These are phyloP conservation scores for Colletotrichum tamarilloi DNA, from an alignment of 2,329 filamentous ascomycete species.

Conservation along the genomic window DNA sequence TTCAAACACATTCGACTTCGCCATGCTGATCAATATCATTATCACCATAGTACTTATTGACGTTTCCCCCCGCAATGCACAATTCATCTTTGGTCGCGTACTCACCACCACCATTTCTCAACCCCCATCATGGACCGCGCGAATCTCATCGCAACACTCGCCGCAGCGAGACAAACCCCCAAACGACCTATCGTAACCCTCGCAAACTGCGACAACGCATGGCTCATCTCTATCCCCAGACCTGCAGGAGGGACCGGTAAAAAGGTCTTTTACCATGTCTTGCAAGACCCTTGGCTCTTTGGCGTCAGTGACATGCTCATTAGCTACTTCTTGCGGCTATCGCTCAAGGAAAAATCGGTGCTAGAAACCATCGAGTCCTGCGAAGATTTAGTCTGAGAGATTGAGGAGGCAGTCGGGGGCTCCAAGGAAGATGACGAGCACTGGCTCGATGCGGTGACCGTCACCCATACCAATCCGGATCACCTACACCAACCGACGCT, in stretches of 20 bases:
- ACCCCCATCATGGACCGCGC: neutral
- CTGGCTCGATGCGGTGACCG: conserved; percentile 20
- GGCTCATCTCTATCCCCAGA: conserved; percentile 47
- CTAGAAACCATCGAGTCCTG: neutral
- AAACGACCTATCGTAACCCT: conserved; percentile 42
- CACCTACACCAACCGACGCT: conserved; percentile 15
- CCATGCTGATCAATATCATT: neutral
- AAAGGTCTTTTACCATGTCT: conserved; percentile 44
- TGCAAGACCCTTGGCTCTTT: conserved; percentile 47
- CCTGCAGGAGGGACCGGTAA: conserved; percentile 40
- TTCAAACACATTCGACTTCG: neutral
- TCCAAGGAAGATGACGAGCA: neutral
- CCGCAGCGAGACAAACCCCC: conserved; percentile 7
- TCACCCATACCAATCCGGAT: conserved; percentile 11
- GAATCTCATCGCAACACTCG: neutral
- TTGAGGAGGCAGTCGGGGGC: neutral
- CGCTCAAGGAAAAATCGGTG: neutral
- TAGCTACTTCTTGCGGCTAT: neutral
- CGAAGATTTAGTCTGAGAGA: neutral
- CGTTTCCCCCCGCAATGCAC: neutral
- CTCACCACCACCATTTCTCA: no score
- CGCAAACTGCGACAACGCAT: conserved; percentile 49
- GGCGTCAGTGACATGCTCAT: conserved; percentile 21
- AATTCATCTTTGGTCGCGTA: neutral
- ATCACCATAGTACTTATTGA: neutral